These are phyloP conservation scores for Phytophthora melonis DNA, from an alignment of 352 stramenopile genomes.

Conservation along the genomic window DNA sequence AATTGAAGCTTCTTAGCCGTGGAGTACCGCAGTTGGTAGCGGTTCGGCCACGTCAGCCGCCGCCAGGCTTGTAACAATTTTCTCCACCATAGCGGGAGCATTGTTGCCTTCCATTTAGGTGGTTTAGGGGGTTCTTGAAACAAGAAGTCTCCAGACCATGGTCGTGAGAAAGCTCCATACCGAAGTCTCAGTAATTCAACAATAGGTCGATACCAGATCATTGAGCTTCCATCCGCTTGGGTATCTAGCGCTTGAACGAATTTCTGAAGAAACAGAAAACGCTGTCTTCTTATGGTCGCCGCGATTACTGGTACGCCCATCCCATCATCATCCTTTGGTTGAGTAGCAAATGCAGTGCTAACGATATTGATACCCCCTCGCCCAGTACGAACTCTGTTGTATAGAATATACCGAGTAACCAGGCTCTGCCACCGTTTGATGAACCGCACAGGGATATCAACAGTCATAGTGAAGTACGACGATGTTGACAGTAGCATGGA, in stretches of 20 bases:
- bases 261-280: too few relatives aligned
- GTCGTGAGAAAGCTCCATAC: constrained; percentile 1
- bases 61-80: neutral
- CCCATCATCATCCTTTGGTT: neutral
- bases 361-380: too few relatives aligned
- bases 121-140: constrained; percentile 3
- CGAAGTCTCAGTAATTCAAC: too few relatives aligned
- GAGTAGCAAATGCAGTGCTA: neutral
- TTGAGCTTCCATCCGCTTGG: neutral
- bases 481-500: neutral
- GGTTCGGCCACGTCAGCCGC: neutral
- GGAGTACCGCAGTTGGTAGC: neutral
- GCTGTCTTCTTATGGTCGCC: neutral
- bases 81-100: neutral
- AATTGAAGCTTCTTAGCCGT: neutral
- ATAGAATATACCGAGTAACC: too few relatives aligned
- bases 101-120: neutral
- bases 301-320: neutral
- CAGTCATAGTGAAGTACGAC: neutral
- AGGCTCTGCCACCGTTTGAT: too few relatives aligned
- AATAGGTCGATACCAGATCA: neutral
- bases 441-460: neutral
- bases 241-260: neutral
- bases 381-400: too few relatives aligned
- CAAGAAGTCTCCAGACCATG: constrained; percentile 6